Base-by-base conservation (phyloP, 805 yeast species). In the Myxozyma mucilagina region DNA sequence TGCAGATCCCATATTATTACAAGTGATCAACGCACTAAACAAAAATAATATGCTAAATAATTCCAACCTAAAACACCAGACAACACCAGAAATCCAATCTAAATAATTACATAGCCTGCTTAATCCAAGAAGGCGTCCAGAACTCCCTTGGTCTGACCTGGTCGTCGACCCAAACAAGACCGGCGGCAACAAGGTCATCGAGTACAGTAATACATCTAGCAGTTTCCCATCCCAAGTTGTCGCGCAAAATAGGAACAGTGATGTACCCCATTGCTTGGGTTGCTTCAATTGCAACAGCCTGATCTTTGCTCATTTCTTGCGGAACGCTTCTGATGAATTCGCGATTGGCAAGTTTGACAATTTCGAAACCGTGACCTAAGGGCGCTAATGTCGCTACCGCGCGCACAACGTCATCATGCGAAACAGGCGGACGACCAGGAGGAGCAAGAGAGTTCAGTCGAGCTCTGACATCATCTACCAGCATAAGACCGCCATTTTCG, bases 81-180 rank as follows among this genome's bases (percentile, higher is more conserved):
- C 53, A 31, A 39, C 53, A 20, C 18, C 20, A 51, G 1, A 57
- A 34, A 34, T 47, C n/a, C 24, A 39, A 47, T n/a, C 2, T 24
- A 24, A 4, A 24, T 24, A 24, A 24, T 35, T 38, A 16, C 47
- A 47, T 9, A 13, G 20, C 38, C 43, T 56, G 49, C 42, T 56
- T 53, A 14, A 70, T 60, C 72, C 73, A 71, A 9, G 68, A 51
- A 18, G 78, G 78, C 2, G 71, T 62, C 79, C 79, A 76, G 65
- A 73, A 76, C 59, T 68, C 71, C 2, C 68, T 63, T 39, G 75
- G 76, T 13, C 45, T 42, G 3, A 66, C 75, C 65, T 76, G 78
- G 6, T 43, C 57, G 71, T 92, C 98, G 0, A 91, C 76, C 99
- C 99, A 93, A 13, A 93, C 75, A 56, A 90, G 78, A 3, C 98